Evolutionary conservation across 2,329 filamentous ascomycete genomes (phyloP), one percentile per base, ranked within the genome.

Genomic region (Exophiala oligosperma): DNA sequence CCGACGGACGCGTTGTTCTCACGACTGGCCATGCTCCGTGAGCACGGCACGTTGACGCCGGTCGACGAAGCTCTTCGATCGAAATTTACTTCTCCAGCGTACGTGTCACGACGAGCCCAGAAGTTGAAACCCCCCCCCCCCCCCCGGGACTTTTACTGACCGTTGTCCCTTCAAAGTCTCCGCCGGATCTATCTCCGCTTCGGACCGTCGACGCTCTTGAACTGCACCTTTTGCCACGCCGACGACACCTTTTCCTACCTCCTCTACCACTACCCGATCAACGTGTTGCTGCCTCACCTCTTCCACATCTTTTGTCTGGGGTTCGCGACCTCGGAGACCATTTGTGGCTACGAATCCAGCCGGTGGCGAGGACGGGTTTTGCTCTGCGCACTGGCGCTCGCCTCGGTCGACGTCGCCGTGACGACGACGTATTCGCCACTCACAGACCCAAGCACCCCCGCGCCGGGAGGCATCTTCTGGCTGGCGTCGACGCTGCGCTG

Each of bases 1-100:
- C 87, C 91, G n/a, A 87, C 84, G 43, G 90, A 93, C 69, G 87
- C 95, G 35, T 81, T 97, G 60, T 94, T 96, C 74, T 85, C 83
- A 59, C 89, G 93, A 14, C 81, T 97, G 8, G 74, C 79, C 1
- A 68, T 72, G 4, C 56, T 70, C 38, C 74, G 75, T 14, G 74
- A 76, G 0, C 66, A 71, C 5, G 73, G 73, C 17, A 70, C 72
- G 14, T 73, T 82, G 54, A 80, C 76, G 2, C 64, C 68, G 0
- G 71, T 72, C 11, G 92, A 97, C 74, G 78, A 84, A 51, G 74
- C 80, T 24, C 80, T 97, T 8, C 82, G 85, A 52, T 75, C 78
- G 26, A 87, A 87, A 66, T 86, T 97, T 69, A 82, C 84, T 65
- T 87, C 83, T 60, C 76, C 87, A 54, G 86, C 91, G 64, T 88